These are phyloP conservation scores for Sphaerulina vaccinii DNA, from an alignment of 2,329 filamentous ascomycete genomes.

Conservation along the genomic window DNA sequence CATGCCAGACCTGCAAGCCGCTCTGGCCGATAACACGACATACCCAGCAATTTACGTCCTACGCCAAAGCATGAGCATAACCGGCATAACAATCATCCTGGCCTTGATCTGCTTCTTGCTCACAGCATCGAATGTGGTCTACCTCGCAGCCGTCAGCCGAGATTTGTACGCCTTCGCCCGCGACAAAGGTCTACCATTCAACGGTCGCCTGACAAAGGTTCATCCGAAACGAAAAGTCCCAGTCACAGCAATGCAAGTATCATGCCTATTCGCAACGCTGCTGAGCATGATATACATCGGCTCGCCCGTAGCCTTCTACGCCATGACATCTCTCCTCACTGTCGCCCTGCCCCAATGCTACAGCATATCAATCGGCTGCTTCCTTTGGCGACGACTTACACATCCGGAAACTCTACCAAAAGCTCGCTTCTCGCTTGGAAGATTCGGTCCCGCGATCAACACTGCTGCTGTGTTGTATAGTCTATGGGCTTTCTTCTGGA, in stretches of 20 bases:
- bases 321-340: constrained; percentile 40
- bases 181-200: constrained; percentile 40
- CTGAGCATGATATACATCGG: constrained; percentile 42
- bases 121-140: constrained; percentile 18
- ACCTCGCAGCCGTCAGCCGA: constrained; percentile 23
- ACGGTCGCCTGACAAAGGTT: constrained; percentile 34
- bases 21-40: constrained; percentile 31
- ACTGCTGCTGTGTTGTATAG: constrained; percentile 20
- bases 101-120: constrained; percentile 17
- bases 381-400: constrained; percentile 28
- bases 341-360: constrained; percentile 23
- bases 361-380: constrained; percentile 27
- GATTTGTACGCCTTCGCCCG: constrained; percentile 38
- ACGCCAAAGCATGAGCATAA: constrained; percentile 18
- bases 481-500: constrained; percentile 24
- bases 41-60: constrained; percentile 42
- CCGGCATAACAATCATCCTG: constrained; percentile 22
- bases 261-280: constrained; percentile 51
- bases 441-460: constrained; percentile 26
- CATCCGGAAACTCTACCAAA: constrained; percentile 24
- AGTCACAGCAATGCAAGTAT: constrained; percentile 37
- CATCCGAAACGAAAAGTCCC: constrained; percentile 19
- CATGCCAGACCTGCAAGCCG: constrained; percentile 17
- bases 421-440: constrained; percentile 22
- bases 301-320: constrained; percentile 41